phyloP scores from a whole-genome alignment of 2,329 filamentous ascomycete genomes.

The Rutstroemia sp. region DNA sequence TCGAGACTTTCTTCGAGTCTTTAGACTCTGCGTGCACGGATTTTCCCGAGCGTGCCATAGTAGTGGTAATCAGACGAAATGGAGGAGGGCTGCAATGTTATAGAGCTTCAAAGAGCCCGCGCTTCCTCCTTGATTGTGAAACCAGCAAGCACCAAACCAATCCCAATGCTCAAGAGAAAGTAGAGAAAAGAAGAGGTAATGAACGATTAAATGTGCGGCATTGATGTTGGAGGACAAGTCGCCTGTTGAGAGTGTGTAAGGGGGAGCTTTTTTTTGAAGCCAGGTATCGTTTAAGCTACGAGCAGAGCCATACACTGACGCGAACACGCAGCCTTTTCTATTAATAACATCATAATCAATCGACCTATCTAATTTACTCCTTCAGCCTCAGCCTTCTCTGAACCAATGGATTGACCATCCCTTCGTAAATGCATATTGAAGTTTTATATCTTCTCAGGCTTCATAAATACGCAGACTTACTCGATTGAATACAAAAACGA shows the following conservation, averaged over 20 bases:
- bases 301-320: neutral
- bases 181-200: slow-evolving; percentile 21
- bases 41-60: slow-evolving; percentile 24
- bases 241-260: slow-evolving; percentile 8
- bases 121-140: slow-evolving; percentile 14
- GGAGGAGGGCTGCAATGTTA: slow-evolving; percentile 13
- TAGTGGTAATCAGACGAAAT: slow-evolving; percentile 10
- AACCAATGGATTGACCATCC: neutral
- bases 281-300: slow-evolving; percentile 3
- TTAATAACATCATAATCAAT: slow-evolving; percentile 8
- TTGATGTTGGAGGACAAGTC: slow-evolving; percentile 19
- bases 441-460: too few relatives aligned
- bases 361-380: neutral
- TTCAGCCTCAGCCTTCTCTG: slow-evolving; percentile 7
- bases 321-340: slow-evolving; percentile 7
- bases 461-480: too few relatives aligned
- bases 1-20: slow-evolving; percentile 11
- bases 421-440: neutral
- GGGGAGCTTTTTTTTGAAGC: slow-evolving; percentile 7
- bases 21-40: slow-evolving; percentile 14
- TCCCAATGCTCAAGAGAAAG: slow-evolving; percentile 20
- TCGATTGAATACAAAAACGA: too few relatives aligned
- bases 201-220: slow-evolving; percentile 23
- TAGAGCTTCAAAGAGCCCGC: slow-evolving; percentile 16
- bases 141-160: slow-evolving; percentile 11